Percentiles rank a stretch among this genome's conserved stretches.
Evolutionary conservation across 2,329 filamentous ascomycete species (phyloP).

Genomic region (Cadophora sp.): DNA sequence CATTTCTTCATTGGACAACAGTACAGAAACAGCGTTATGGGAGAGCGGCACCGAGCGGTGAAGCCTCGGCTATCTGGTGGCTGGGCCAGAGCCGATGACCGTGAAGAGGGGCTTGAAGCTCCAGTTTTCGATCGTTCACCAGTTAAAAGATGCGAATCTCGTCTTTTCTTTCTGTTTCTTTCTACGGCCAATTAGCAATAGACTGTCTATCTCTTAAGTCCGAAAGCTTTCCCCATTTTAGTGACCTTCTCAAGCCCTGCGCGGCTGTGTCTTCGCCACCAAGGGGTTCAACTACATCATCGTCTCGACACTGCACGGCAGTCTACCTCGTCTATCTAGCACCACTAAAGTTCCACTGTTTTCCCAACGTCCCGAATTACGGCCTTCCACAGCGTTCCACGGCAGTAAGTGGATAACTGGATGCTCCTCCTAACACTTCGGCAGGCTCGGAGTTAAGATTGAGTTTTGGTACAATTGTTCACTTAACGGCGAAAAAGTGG

Average conservation of each 20-base stretch:
- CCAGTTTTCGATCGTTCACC: background rate
- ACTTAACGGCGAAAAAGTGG: conserved; percentile 20
- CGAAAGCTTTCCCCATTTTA: background rate
- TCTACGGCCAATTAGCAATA: background rate
- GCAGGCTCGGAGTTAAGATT: conserved; percentile 28
- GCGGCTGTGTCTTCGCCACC: background rate
- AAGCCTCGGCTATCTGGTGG: conserved; percentile 4
- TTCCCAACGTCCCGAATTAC: background rate
- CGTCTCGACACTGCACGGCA: background rate
- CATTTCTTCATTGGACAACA: background rate
- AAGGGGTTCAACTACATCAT: conserved; percentile 16
- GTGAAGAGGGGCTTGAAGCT: conserved; percentile 1
- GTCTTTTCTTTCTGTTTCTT: background rate
- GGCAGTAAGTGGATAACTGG: background rate
- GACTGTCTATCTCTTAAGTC: background rate
- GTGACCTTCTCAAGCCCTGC: background rate
- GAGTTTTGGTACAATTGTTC: background rate
- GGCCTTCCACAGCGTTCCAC: background rate
- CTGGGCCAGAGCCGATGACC: background rate
- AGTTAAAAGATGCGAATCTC: background rate
- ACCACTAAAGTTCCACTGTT: conserved; percentile 8
- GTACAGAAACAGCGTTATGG: background rate
- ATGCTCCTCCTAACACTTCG: background rate
- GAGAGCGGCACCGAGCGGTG: background rate
- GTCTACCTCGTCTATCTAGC: background rate